These are phyloP conservation scores for Trametes polyzona DNA, from an alignment of 1,284 basidiomycete species.

Conservation along the genomic window DNA sequence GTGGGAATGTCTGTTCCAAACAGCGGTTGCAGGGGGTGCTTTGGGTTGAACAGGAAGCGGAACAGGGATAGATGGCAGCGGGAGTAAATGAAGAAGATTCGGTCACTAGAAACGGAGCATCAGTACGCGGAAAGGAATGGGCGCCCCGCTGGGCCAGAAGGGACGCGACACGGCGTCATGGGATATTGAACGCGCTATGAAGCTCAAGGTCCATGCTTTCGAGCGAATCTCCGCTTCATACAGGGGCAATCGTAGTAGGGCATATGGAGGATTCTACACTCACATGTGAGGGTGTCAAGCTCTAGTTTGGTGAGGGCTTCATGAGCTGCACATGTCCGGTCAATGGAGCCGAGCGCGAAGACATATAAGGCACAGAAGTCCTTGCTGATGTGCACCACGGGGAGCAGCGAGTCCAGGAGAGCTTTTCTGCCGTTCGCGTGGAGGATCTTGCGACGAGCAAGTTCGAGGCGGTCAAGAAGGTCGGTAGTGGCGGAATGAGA, in stretches of 20 bases:
- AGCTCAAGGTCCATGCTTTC: not conserved
- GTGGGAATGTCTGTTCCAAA: slow-evolving; percentile 25
- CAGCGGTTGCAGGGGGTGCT: slow-evolving; percentile 49
- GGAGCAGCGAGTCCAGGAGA: slow-evolving; percentile 53
- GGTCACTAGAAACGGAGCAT: slow-evolving; percentile 23
- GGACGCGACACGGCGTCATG: not conserved
- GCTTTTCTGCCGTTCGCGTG: slow-evolving; percentile 39
- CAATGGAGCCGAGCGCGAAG: slow-evolving; percentile 52
- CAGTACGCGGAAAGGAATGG: slow-evolving; percentile 2
- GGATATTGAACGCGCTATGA: not conserved
- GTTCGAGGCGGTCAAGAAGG: slow-evolving; percentile 52
- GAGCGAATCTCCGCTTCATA: not conserved
- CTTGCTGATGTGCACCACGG: slow-evolving; percentile 50
- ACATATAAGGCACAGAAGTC: slow-evolving; percentile 52
- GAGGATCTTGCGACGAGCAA: slow-evolving; percentile 54
- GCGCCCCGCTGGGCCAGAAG: not conserved
- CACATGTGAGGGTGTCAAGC: slow-evolving; percentile 56
- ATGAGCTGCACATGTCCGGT: slow-evolving; percentile 35
- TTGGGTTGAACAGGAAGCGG: slow-evolving; percentile 45
- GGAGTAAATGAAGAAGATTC: slow-evolving; percentile 45
- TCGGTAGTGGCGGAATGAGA: slow-evolving; percentile 31
- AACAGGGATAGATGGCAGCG: slow-evolving; percentile 57
- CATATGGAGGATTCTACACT: slow-evolving; percentile 31
- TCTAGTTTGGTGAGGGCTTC: slow-evolving; percentile 38
- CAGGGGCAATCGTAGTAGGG: not conserved